Evolutionary conservation across 352 stramenopile species (phyloP), one percentile per base, ranked within the genome.

Genomic region (Phytophthora chlamydospora): DNA sequence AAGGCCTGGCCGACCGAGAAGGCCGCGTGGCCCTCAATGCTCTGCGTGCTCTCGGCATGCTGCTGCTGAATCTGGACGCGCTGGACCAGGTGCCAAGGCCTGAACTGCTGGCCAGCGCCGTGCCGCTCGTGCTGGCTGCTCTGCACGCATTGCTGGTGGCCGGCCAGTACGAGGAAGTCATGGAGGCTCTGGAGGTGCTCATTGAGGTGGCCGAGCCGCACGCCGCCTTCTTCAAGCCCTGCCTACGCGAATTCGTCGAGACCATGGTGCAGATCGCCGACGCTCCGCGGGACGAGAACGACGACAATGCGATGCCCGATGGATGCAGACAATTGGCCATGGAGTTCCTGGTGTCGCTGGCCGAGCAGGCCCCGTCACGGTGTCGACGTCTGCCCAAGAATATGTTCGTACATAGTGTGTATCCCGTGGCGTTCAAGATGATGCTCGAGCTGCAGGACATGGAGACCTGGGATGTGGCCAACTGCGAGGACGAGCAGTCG

Each of bases 261-360:
- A 87, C 76, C 3, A 91, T 93, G 80, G 79, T 89, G 43, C 75
- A 85, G 55, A 88, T 91, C 45, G 77, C 85, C 0, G 82, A 90
- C 42, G 64, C 62, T 12, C 39, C 66, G 1, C 43, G 43, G 6
- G 38, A 90, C 59, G 10, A 78, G 71, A 59, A 57, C 17, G 42
- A 55, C 41, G 34, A 64, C 4, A 44, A 50, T 4, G 42, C 45
- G 7, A 72, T 91, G 54, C 80, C 78, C 0, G 82, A 92, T 46
- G 83, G 83, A 45, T 91, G 81, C 40, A 74, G 86, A 4, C 86
- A 93, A 64, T 60, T 95, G 27, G 84, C 84, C 16, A 93, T 95
- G 85, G 86, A 95, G 50, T 88, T 95, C 36, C 63, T 95, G 10
- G 84, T 95, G 9, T 93, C 81, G 4, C 55, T 93, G 35, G 84